Conservation (phyloP, 768 basidiomycete species). For the Pisolithus marmoratus region DNA sequence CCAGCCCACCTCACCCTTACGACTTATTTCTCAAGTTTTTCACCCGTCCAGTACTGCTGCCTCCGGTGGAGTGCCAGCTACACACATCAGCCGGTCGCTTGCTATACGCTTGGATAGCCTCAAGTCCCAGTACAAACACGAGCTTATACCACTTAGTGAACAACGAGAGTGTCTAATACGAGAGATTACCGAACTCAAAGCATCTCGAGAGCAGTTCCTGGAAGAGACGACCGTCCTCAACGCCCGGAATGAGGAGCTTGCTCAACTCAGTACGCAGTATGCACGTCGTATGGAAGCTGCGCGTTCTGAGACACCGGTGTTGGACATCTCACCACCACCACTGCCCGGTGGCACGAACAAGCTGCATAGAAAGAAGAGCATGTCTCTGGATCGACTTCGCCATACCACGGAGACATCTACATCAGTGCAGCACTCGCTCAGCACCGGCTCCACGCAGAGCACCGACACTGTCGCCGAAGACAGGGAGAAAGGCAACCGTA, state of each 20-base stretch:
- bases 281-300: constrained; percentile 64
- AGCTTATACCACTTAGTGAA: constrained; percentile 77
- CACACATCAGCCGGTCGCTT: constrained; percentile 60
- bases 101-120: constrained; percentile 82
- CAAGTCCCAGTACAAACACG: constrained; percentile 82
- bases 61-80: constrained; percentile 32
- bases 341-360: constrained; percentile 5
- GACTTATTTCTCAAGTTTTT: constrained; percentile 10
- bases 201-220: constrained; percentile 77
- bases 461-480: constrained; percentile 21
- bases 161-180: constrained; percentile 73
- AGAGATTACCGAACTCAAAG: constrained; percentile 83
- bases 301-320: constrained; percentile 11
- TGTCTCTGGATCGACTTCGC: constrained; percentile 24
- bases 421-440: constrained; percentile 11
- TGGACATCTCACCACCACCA: constrained; percentile 3
- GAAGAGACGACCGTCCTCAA: constrained; percentile 91
- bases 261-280: constrained; percentile 81
- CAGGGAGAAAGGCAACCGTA: constrained; percentile 21
- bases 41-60: constrained; percentile 22
- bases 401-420: constrained; percentile 6
- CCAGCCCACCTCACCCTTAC: constrained; percentile 11
- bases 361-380: constrained; percentile 20
- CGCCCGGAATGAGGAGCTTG: constrained; percentile 88
- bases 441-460: constrained; percentile 14